A percentile compares a stretch with the other conserved stretches of the same genome.
Conservation (phyloP, 1,139 yeast genomes). For the Geotrichum histeridarum region DNA sequence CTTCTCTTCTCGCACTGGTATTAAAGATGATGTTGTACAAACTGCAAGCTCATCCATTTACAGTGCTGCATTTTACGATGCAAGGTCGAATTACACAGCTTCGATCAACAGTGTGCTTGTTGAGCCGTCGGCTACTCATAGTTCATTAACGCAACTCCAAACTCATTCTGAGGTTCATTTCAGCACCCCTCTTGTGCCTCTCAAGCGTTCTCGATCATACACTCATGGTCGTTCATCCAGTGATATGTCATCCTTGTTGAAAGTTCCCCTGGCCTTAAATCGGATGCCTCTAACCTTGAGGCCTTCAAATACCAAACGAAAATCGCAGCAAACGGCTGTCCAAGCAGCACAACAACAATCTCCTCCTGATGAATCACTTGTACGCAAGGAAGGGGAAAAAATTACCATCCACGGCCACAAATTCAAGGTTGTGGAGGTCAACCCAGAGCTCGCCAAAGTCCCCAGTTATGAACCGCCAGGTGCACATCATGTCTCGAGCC, state of each 20-base stretch:
- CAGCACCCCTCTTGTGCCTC: no score
- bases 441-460: conserved; percentile 30
- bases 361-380: conserved; percentile 13
- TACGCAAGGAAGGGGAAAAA: conserved; percentile 30
- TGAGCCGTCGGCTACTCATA: no score
- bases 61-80: not conserved
- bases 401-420: conserved; percentile 33
- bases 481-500: not conserved
- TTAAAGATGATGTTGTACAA: not conserved
- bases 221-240: no score
- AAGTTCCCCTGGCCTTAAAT: no score
- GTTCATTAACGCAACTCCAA: no score
- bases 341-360: not conserved
- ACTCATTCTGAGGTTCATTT: no score
- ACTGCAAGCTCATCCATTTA: not conserved
- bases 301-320: not conserved
- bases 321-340: not conserved
- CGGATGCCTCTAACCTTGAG: no score
- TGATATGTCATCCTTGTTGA: no score
- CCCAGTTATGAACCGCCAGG: not conserved
- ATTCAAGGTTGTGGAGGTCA: conserved; percentile 35
- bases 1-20: not conserved
- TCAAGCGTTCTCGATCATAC: no score
- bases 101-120: no score
- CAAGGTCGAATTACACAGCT: not conserved